Evolutionary conservation across 2,329 filamentous ascomycete genomes (phyloP), one percentile per base, ranked within the genome.

Genomic region (Aspergillus bombycis): DNA sequence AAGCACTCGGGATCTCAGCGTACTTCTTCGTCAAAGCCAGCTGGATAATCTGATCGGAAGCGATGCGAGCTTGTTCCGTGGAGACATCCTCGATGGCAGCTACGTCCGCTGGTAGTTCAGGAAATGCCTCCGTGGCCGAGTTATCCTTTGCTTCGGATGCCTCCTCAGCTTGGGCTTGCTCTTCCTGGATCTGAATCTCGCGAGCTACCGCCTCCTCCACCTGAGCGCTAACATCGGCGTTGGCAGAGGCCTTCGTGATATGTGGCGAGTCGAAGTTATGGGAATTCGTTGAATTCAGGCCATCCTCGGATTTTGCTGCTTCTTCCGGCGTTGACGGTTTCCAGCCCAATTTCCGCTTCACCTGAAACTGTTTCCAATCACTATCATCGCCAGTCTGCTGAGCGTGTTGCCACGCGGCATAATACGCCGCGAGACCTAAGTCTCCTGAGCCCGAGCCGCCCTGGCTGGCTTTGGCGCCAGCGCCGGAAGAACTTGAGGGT

Each of bases 351-450:
- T 90, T 87, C 78, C 93, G 91, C 61, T 90, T 91, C 76, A 96
- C 94, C 77, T 97, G 91, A 73, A 93, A 96, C 77, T 97, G 93
- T 50, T 90, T 90, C 93, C 93, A 97, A 76, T 97, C 94, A 69
- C 90, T 88, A 57, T 93, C 90, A 55, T 89, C 81, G 43, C 84
- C 90, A 57, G 85, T 84, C 63, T 84, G 85, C 76, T 94, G 89
- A 67, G 89, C 87, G 77, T 91, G 90, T 78, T 94, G 93, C 83
- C 95, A 91, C 60, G 93, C 92, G 77, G 95, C 93, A 73, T 93
- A 96, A 80, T 97, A 97, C 71, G 92, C 93, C 66, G 94, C 93
- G 84, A 98, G 76, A 64, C 90, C 91, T 67, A 86, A 86, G 80
- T 90, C 86, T 62, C 76, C 79, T 21, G 74, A 77, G 67, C 80